Evolutionary conservation across 805 yeast genomes (phyloP), one percentile per base, ranked within the genome.

Genomic region (Geotrichum ghanense): DNA sequence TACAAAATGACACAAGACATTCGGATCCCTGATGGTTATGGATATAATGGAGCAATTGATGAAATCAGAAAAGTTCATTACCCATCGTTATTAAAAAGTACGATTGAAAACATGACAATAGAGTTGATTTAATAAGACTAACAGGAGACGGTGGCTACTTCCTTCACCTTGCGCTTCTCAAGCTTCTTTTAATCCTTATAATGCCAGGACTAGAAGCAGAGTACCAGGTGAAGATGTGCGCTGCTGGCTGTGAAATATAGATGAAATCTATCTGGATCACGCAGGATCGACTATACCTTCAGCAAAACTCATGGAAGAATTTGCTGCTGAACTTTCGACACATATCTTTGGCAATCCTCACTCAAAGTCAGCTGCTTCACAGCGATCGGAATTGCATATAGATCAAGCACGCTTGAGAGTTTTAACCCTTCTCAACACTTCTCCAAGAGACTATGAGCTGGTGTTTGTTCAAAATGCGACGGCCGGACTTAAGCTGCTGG

Each of bases 401-500:
- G 56, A 59, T 1, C 31, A 44, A 7, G 54, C 66, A 1, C 55
- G 74, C 21, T 24, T 48, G 2, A 45, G 56, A 27, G 64, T 68
- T 0, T 51, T 71, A 45, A 39, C 49, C 3, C 43, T 69, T 25
- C 61, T 71, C 44, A 45, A 59, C 3, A 69, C 68, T 1, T 65
- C 65, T 48, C 64, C 70, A 0, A 24, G 56, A 2, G 56, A 60
- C 2, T 68, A 63, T 50, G 70, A 64, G 14, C 57, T 71, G 3
- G 67, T 68, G 2, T 71, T 71, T 51, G 63, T 69, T 3, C 55
- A 59, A 21, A 71, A 70, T 49, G 59, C 73, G 2, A 70, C 75
- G 1, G 66, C 64, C 10, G 69, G 69, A 0, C 50, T 65, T 9
- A 70, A 69, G 47, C 53, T 69, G 2, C 58, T 62, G 1, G 61